These are phyloP conservation scores for Ceratopteris richardii DNA, from an alignment of 75 land plant genomes.

Conservation along the genomic window DNA sequence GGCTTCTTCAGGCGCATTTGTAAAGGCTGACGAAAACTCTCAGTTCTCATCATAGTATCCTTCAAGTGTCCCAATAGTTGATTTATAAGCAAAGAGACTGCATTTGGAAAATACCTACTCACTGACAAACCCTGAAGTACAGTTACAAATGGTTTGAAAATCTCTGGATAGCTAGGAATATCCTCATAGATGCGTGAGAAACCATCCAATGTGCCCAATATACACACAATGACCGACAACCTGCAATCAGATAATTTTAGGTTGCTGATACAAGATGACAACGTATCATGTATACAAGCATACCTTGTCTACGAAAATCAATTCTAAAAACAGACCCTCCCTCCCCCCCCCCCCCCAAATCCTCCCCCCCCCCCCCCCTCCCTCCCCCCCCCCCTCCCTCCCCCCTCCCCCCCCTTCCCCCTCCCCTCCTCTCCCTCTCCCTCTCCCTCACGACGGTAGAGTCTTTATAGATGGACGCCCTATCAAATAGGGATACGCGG, in stretches of 20 bases:
- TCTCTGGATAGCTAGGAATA: slow-evolving; percentile 66
- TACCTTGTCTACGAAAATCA: not conserved
- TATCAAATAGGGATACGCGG: no score
- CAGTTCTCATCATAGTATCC: slow-evolving; percentile 38
- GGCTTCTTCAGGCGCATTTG: slow-evolving; percentile 76
- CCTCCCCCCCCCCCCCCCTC: no score
- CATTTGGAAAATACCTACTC: slow-evolving; percentile 27
- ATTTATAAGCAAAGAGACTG: slow-evolving; percentile 20
- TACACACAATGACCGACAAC: slow-evolving; percentile 39
- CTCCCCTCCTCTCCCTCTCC: no score
- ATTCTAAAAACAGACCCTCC: not conserved
- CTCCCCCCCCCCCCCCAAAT: no score
- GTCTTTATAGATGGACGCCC: no score
- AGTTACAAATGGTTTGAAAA: slow-evolving; percentile 55
- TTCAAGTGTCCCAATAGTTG: slow-evolving; percentile 29
- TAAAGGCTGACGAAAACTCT: slow-evolving; percentile 57
- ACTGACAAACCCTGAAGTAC: slow-evolving; percentile 39
- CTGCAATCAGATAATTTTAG: no score
- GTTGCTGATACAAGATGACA: slow-evolving; percentile 1
- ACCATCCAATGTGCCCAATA: slow-evolving; percentile 47
- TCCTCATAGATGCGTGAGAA: slow-evolving; percentile 47
- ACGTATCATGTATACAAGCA: not conserved
- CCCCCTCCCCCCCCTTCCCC: no score
- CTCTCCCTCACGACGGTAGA: no score
- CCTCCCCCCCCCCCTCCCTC: no score